Evolutionary conservation across 306 rosid species (phyloP).

Genomic region (Cicer pinnatifidum): DNA sequence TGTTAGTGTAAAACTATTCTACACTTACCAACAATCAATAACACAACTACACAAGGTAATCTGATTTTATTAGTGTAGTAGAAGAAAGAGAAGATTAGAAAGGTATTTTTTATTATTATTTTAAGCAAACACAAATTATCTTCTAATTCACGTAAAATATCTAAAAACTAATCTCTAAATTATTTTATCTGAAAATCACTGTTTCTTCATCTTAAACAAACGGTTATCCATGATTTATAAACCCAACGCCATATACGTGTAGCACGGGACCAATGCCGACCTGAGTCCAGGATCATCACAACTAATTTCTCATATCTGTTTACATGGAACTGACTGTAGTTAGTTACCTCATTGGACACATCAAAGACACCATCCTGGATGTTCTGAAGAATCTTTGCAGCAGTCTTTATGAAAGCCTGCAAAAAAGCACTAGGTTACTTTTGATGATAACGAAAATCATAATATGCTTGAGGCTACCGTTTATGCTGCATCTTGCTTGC

Average conservation of each 20-base stretch:
- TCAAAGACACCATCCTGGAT: constrained; percentile 92
- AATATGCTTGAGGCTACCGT: constrained; percentile 1
- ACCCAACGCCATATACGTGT: neutral
- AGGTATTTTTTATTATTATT: neutral
- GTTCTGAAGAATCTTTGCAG: constrained; percentile 91
- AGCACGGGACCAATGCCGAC: constrained; percentile 1
- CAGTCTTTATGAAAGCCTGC: constrained; percentile 89
- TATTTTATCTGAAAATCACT: neutral
- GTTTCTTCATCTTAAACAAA: neutral
- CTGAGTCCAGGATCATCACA: constrained; percentile 2
- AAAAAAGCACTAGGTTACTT: constrained; percentile 28
- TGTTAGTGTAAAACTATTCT: no score
- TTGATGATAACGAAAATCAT: constrained; percentile 4
- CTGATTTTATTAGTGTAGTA: neutral
- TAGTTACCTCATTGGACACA: constrained; percentile 88
- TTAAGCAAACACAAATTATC: neutral
- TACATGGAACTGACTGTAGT: constrained; percentile 22
- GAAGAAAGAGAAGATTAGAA: neutral
- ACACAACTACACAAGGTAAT: neutral
- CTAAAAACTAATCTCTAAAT: neutral
- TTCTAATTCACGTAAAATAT: neutral
- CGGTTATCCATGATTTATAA: neutral
- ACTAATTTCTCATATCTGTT: constrained; percentile 6
- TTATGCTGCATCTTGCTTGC: constrained; percentile 5
- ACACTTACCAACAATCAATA: no score